Evolutionary conservation across 495 filamentous ascomycete species (phyloP).

Genomic region (Penicillium cosmopolitanum): DNA sequence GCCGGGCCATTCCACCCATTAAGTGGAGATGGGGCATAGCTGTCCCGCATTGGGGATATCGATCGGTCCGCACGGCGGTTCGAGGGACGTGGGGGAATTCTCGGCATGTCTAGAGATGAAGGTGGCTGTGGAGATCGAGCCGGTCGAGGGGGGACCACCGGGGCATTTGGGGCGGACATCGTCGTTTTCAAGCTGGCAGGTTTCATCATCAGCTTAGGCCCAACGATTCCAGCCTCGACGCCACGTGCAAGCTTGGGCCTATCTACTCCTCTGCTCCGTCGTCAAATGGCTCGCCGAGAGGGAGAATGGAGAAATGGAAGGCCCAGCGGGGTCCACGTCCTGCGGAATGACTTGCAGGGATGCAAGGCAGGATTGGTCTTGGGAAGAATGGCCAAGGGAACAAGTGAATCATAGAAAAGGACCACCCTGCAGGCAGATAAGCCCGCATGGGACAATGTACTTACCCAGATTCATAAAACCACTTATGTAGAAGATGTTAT

Average conservation of each 20-base stretch:
- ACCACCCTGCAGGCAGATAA: slow-evolving; percentile 23
- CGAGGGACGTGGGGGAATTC: slow-evolving; percentile 69
- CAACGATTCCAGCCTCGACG: slow-evolving; percentile 16
- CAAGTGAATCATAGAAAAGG: slow-evolving; percentile 5
- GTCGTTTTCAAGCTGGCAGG: slow-evolving; percentile 24
- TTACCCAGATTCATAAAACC: slow-evolving; percentile 28
- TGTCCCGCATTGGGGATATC: slow-evolving; percentile 72
- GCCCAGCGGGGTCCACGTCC: slow-evolving; percentile 5
- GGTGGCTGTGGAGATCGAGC: slow-evolving; percentile 51
- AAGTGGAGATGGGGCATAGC: slow-evolving; percentile 83
- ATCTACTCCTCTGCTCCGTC: slow-evolving; percentile 2
- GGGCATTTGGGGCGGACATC: slow-evolving; percentile 53
- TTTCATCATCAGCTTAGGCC: slow-evolving; percentile 23
- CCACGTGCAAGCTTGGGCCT: slow-evolving; percentile 19
- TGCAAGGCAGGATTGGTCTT: slow-evolving; percentile 14
- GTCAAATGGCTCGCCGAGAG: background rate
- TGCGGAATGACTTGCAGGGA: slow-evolving; percentile 19
- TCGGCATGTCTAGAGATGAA: slow-evolving; percentile 43
- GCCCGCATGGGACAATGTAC: slow-evolving; percentile 21
- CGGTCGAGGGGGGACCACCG: slow-evolving; percentile 54
- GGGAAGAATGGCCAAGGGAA: slow-evolving; percentile 13
- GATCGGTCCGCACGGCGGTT: slow-evolving; percentile 73
- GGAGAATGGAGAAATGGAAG: slow-evolving; percentile 10
- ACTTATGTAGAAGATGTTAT: slow-evolving; percentile 5
- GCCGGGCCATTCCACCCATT: slow-evolving; percentile 63